Evolutionary conservation across 345 rosid species (phyloP).

Genomic region (Salix suchowensis): DNA sequence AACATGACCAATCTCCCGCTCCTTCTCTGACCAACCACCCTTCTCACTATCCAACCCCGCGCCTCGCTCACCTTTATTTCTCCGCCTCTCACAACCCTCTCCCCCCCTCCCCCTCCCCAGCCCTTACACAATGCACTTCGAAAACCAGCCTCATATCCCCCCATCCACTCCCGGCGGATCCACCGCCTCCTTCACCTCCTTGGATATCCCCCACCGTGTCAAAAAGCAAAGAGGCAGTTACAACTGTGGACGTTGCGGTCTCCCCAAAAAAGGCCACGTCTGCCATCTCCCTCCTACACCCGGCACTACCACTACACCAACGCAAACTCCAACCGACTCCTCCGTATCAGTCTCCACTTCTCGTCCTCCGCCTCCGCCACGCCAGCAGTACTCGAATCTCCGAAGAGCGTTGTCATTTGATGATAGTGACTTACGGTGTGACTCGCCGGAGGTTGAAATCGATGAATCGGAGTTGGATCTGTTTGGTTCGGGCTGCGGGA

Average conservation of each 20-base stretch:
- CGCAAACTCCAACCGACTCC: slow-evolving; percentile 20
- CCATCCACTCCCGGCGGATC: slow-evolving; percentile 43
- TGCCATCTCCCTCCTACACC: slow-evolving; percentile 35
- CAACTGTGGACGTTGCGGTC: slow-evolving; percentile 96
- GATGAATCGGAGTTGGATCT: slow-evolving; percentile 43
- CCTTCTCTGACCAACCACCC: slow-evolving; percentile 33
- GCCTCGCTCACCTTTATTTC: slow-evolving; percentile 5
- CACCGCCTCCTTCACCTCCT: slow-evolving; percentile 29
- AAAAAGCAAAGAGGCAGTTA: slow-evolving; percentile 76
- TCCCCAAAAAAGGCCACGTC: slow-evolving; percentile 85
- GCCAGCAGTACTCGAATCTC: slow-evolving; percentile 54
- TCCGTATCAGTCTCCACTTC: slow-evolving; percentile 24
- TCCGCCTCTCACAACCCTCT: neutral
- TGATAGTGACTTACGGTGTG: slow-evolving; percentile 47
- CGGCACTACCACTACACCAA: slow-evolving; percentile 29
- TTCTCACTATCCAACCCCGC: neutral
- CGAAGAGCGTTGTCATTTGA: slow-evolving; percentile 88
- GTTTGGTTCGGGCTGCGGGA: slow-evolving; percentile 36
- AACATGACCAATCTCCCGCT: slow-evolving; percentile 56
- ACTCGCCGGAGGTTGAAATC: slow-evolving; percentile 37
- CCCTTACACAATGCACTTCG: slow-evolving; percentile 33
- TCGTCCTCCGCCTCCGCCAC: slow-evolving; percentile 27
- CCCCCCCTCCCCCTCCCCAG: neutral
- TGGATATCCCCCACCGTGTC: slow-evolving; percentile 32
- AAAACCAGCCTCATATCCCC: slow-evolving; percentile 42